Evolutionary conservation across 352 stramenopile species (phyloP).

Genomic region (Globisporangium apiculatum): DNA sequence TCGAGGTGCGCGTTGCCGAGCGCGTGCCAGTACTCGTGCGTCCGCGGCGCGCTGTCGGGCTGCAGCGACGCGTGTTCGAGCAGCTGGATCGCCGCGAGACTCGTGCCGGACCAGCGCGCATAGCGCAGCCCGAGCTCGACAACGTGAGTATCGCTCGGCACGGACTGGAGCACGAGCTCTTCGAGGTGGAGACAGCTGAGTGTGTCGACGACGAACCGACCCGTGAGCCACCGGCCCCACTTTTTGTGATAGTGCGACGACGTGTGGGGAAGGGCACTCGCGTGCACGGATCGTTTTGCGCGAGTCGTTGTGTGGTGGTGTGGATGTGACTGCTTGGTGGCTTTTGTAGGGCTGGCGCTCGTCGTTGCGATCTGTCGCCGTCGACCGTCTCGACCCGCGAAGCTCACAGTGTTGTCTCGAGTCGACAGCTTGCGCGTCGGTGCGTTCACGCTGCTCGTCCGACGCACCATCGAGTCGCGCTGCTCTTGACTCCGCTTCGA

Average conservation of each 20-base stretch:
- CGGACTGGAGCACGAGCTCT: slow-evolving; percentile 43
- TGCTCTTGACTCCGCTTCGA: neutral
- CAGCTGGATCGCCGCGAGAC: slow-evolving; percentile 41
- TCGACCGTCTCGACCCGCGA: too few relatives aligned
- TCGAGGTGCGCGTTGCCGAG: slow-evolving; percentile 58
- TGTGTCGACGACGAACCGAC: slow-evolving; percentile 53
- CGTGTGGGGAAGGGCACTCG: neutral
- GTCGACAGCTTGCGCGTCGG: neutral
- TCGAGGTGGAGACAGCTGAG: slow-evolving; percentile 59
- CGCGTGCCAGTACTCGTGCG: slow-evolving; percentile 63
- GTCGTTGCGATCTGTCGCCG: neutral
- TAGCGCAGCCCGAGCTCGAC: slow-evolving; percentile 60
- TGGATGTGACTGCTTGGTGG: neutral
- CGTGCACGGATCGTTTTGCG: neutral
- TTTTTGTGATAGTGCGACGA: slow-evolving; percentile 45
- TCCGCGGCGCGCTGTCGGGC: slow-evolving; percentile 30
- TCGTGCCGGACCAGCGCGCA: slow-evolving; percentile 40
- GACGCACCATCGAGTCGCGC: neutral
- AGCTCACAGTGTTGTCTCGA: neutral
- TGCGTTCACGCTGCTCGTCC: neutral
- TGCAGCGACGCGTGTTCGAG: slow-evolving; percentile 43
- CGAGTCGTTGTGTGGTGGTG: neutral
- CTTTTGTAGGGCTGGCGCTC: neutral
- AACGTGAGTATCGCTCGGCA: slow-evolving; percentile 30
- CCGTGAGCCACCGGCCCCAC: slow-evolving; percentile 44